Conservation (phyloP, 1,284 basidiomycete species). For the Puccinia horiana region DNA sequence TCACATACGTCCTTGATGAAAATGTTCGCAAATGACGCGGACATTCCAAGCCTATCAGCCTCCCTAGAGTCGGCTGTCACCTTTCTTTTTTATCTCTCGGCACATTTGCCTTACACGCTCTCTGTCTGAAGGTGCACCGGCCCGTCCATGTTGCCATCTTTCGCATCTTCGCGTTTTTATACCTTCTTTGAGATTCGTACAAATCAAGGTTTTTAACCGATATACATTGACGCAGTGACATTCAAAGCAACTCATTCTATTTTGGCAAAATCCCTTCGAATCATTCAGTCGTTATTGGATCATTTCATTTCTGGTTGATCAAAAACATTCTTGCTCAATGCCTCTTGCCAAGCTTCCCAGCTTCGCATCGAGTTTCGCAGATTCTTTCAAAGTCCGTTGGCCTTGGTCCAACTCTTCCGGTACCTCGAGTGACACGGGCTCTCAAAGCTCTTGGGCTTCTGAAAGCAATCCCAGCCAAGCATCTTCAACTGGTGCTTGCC, state of each 20-base stretch:
- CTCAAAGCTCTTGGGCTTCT: slow-evolving; percentile 24
- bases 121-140: not conserved
- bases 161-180: not conserved
- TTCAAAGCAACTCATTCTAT: not conserved
- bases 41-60: not conserved
- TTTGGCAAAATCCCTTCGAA: not conserved
- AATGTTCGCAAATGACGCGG: not conserved
- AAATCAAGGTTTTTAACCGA: not conserved
- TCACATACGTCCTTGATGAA: not conserved
- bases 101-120: slow-evolving; percentile 1
- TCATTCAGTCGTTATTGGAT: not conserved
- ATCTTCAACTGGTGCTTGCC: slow-evolving; percentile 23
- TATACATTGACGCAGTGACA: slow-evolving; percentile 11
- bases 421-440: slow-evolving; percentile 1
- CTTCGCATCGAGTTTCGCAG: slow-evolving; percentile 27
- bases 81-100: not conserved
- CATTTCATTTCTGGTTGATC: not conserved
- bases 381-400: slow-evolving; percentile 34
- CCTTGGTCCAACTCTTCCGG: slow-evolving; percentile 25
- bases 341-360: slow-evolving; percentile 28
- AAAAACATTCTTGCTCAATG: not conserved
- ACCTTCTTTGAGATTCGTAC: slow-evolving; percentile 2
- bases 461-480: slow-evolving; percentile 9
- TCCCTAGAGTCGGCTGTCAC: not conserved
- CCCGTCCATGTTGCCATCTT: not conserved